Base-by-base conservation (phyloP, 177 flowering plant genomes). In the Vitis hybrid region DNA sequence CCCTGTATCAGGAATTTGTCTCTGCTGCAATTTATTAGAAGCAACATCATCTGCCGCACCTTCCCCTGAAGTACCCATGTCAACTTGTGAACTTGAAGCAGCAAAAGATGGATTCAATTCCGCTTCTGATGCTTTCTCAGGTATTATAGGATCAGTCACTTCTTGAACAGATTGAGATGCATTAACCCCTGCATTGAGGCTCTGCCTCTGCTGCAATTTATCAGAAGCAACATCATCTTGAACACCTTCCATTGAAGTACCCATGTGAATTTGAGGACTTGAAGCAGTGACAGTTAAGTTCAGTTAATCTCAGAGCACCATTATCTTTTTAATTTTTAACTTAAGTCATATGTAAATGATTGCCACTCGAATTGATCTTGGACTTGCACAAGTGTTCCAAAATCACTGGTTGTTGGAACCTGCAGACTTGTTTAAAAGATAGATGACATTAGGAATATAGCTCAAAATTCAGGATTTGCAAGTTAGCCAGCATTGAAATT, bases 171-270 rank as follows among this genome's bases (percentile, higher is more conserved):
- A 21, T 55, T 60, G 71, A 16, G 29, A 57, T 26, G 64, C 31
- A 57, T 22, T 45, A 60, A 14, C 48, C 50, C 52, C 70, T 56
- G 51, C 18, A 64, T 72, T 77, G 5, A 65, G 68, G 64, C 67
- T 67, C 64, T 59, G 67, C 51, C 39, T 68, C 58, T 70, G 77
- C 70, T 65, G 74, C 65, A 77, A 62, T 51, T 81, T 70, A 56
- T 76, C 78, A 16, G 81, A 67, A 77, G 75, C 72, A 73, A 73
- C 72, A 68, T 68, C 79, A 71, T 56, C 68, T 11, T 64, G 39
- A 11, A 26, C 70, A 71, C 59, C 62, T 64, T 76, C 78, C 73
- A 72, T 78, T 51, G 83, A 62, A 68, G 81, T 70, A 77, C 72
- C 84, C 85, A 74, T 74, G 19, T 57, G 56, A 45, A 62, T 11